These are phyloP conservation scores for Penicillium sp. DNA, from an alignment of 2,329 filamentous ascomycete genomes.

Conservation along the genomic window DNA sequence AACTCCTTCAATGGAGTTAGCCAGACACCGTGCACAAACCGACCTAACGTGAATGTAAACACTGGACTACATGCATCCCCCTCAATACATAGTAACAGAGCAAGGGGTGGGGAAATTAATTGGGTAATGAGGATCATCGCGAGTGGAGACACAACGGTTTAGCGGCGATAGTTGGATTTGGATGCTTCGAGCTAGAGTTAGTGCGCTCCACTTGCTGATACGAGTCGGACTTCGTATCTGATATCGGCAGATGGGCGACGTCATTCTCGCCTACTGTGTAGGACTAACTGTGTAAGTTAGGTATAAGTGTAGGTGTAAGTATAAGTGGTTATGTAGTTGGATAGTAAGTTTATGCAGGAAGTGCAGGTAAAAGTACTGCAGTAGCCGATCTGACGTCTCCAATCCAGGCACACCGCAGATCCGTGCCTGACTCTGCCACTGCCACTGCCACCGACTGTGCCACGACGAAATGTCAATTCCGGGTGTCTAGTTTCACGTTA, in stretches of 20 bases:
- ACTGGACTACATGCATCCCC: background rate
- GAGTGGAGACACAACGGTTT: constrained; percentile 8
- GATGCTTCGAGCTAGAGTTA: background rate
- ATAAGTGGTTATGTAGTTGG: too few species aligned
- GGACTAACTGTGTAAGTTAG: too few species aligned
- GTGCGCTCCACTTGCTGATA: background rate
- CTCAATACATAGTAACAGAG: constrained; percentile 1
- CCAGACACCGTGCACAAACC: too few species aligned
- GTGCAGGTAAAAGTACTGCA: too few species aligned
- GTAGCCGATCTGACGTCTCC: too few species aligned
- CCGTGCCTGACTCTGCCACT: constrained; percentile 1
- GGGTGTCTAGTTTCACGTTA: too few species aligned
- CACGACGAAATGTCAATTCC: constrained; percentile 11
- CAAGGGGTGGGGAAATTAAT: constrained; percentile 4
- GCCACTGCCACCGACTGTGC: constrained; percentile 1
- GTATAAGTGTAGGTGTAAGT: too few species aligned
- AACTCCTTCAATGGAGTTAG: too few species aligned
- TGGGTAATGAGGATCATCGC: constrained; percentile 11
- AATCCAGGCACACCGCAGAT: background rate
- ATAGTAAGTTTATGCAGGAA: too few species aligned
- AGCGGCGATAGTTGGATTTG: constrained; percentile 1
- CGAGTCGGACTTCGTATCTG: background rate
- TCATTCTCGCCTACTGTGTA: background rate
- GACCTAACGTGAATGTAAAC: too few species aligned
- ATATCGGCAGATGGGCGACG: constrained; percentile 2